phyloP scores from a whole-genome alignment of 1,139 yeast species.

The Suhomyces kunorum region DNA sequence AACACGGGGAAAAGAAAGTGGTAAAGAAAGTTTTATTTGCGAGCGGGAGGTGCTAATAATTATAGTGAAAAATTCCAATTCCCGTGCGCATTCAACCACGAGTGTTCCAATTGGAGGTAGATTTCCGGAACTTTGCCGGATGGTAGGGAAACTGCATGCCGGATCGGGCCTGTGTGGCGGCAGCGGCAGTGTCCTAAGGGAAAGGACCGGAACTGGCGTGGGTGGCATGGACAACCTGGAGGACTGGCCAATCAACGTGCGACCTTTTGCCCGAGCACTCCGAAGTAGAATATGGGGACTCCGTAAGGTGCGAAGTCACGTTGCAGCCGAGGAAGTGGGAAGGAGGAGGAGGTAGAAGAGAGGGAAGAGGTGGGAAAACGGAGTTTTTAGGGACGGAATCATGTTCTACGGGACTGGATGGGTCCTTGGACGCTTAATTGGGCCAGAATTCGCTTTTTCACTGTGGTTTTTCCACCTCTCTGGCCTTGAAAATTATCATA shows the following conservation, averaged over 20 bases:
- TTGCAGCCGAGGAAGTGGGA: background rate
- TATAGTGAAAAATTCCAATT: conserved; percentile 12
- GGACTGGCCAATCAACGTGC: conserved; percentile 12
- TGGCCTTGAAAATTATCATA: no score
- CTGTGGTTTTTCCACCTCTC: no score
- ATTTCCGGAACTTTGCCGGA: background rate
- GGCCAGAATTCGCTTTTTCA: background rate
- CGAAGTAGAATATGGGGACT: conserved; percentile 7
- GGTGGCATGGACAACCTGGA: background rate
- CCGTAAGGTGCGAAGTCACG: conserved; percentile 1
- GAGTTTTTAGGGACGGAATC: background rate
- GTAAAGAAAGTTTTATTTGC: conserved; percentile 6
- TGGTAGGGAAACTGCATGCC: conserved; percentile 1
- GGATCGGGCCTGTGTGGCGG: conserved; percentile 1
- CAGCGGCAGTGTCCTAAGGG: background rate
- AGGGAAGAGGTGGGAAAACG: background rate
- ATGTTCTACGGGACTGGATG: background rate
- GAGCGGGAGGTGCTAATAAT: conserved; percentile 1
- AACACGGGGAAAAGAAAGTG: conserved; percentile 6
- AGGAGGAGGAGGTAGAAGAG: background rate
- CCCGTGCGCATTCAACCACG: background rate
- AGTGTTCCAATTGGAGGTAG: background rate
- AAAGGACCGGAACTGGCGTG: background rate
- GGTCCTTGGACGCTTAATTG: background rate
- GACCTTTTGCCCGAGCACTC: conserved; percentile 12